phyloP scores from a whole-genome alignment of 495 filamentous ascomycete species.

The Lasiosphaeria miniovina region DNA sequence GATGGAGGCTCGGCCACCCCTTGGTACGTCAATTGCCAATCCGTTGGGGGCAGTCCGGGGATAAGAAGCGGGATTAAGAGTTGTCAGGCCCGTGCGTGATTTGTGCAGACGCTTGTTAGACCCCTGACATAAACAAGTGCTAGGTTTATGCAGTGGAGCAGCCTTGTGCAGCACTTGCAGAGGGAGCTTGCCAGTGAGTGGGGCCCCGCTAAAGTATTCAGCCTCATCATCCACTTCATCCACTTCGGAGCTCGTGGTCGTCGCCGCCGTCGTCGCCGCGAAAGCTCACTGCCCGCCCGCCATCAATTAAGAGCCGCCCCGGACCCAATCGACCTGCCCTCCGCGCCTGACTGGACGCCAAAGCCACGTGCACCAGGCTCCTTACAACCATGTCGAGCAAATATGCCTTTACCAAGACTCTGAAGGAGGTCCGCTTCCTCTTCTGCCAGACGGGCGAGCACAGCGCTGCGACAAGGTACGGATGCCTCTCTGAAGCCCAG shows the following conservation, averaged over 20 bases:
- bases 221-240: neutral
- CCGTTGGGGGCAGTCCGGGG: slow-evolving; percentile 10
- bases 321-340: slow-evolving; percentile 3
- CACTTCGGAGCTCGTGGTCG: neutral
- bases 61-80: slow-evolving; percentile 5
- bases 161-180: neutral
- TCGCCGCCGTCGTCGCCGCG: neutral
- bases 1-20: slow-evolving; percentile 4
- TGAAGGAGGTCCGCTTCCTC: slow-evolving; percentile 95
- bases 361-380: neutral
- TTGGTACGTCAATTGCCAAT: slow-evolving; percentile 3
- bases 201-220: neutral
- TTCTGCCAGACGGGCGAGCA: slow-evolving; percentile 92
- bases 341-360: slow-evolving; percentile 9
- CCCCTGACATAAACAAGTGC: no score
- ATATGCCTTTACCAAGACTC: slow-evolving; percentile 79
- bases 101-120: neutral
- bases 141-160: neutral
- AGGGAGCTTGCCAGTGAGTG: neutral
- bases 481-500: neutral
- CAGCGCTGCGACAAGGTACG: slow-evolving; percentile 80
- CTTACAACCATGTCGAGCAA: slow-evolving; percentile 74
- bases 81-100: neutral
- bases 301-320: neutral
- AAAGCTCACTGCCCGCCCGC: neutral